Evolutionary conservation across 805 yeast genomes (phyloP), one percentile per base, ranked within the genome.

Genomic region (Yarrowia divulgata): DNA sequence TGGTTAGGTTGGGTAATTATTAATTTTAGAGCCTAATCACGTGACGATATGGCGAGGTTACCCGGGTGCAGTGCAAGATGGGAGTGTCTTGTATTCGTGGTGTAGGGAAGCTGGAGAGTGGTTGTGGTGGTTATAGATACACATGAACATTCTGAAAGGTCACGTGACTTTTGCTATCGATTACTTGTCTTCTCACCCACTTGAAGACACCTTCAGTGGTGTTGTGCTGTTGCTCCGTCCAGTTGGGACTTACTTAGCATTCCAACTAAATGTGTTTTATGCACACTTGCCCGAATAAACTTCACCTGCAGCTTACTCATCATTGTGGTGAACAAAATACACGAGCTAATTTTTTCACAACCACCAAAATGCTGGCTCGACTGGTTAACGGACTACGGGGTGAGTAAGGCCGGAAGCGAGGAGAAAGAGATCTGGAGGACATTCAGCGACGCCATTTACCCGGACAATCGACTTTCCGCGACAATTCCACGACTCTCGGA

Each of bases 321-420:
- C 60, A 14, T 9, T 12, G 8, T 12, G 12, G 12, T 50, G 60
- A 18, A 14, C 29, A 23, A 23, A 39, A 39, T 39, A 19, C 60
- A 37, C 52, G 52, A 60, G 66, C 52, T 60, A 43, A 60, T 60
- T 60, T 60, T 50, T 60, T 60, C 66, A 60, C 66, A 43, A 9
- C 34, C 66, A 43, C 50, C 52, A 60, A 60, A 45, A 60, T 60
- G 66, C 66, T 60, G 66, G 66, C 66, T 60, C 66, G 66, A 60
- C 52, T 60, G 66, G 66, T 60, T 12, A 60, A 60, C 66, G 66
- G 66, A 60, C 50, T 60, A 8, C 40, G 66, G 66, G 66, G 66
- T 60, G 66, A 60, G 66, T 60, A 43, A 32, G 7, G 19, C 42
- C n/a, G 8, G n/a, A 58, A 14, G 9, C 5, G 37, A 29, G 19